Percentiles rank a stretch among this genome's conserved stretches.
Evolutionary conservation across 176 grass and related monocot genomes (phyloP).

Genomic region (Hyparrhenia diplandra): DNA sequence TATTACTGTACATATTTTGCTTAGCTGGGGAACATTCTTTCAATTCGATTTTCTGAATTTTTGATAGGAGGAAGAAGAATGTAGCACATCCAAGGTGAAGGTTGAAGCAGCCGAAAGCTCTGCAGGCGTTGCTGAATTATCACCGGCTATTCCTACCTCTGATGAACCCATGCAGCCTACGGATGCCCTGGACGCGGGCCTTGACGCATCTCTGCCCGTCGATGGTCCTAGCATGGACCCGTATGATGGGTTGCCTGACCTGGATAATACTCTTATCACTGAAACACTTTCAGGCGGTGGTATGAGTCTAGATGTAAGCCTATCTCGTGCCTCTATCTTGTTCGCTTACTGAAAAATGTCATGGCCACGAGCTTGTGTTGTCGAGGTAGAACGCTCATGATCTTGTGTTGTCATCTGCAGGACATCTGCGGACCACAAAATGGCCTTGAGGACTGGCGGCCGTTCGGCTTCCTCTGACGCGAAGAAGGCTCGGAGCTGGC

Average conservation of each 20-base stretch:
- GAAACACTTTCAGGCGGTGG: no score
- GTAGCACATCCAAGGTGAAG: neutral
- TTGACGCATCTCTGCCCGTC: neutral
- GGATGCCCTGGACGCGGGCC: neutral
- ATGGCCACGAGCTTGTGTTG: neutral
- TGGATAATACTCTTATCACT: no score
- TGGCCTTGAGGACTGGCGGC: constrained; percentile 25
- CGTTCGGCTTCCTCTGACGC: neutral
- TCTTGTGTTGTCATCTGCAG: constrained; percentile 7
- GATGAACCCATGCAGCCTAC: neutral
- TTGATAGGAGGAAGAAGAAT: constrained; percentile 7
- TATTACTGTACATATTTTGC: neutral
- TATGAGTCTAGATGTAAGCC: no score
- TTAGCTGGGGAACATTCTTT: neutral
- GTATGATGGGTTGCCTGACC: neutral
- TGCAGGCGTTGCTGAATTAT: neutral
- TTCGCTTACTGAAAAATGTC: neutral
- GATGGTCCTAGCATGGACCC: neutral
- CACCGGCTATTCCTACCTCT: constrained; percentile 3
- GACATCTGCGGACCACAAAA: constrained; percentile 51
- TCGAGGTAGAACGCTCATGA: neutral
- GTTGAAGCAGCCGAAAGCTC: constrained; percentile 2
- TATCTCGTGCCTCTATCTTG: neutral
- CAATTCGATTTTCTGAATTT: constrained; percentile 1
- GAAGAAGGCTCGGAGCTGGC: neutral